A percentile compares a stretch with the other conserved stretches of the same genome.
phyloP scores from a whole-genome alignment of 169 alveolate species.

The Cryptosporidium canis region DNA sequence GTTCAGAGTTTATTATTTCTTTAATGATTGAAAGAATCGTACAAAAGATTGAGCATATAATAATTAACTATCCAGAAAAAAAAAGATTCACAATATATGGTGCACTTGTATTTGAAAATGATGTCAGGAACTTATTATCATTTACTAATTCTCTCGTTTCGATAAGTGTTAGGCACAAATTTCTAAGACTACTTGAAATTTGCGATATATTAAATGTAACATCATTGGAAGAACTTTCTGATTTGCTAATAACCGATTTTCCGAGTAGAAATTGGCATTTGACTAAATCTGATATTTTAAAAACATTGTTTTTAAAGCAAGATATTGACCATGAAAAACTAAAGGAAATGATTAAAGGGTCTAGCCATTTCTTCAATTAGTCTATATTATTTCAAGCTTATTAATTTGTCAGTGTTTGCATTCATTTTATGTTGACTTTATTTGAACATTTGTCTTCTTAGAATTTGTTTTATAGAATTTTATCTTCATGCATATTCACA shows the following conservation, averaged over 20 bases:
- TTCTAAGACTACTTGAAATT: slow-evolving; percentile 52
- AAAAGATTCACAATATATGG: slow-evolving; percentile 60
- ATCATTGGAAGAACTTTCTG: slow-evolving; percentile 51
- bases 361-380: slow-evolving; percentile 36
- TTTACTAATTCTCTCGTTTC: slow-evolving; percentile 64
- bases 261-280: slow-evolving; percentile 68
- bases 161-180: slow-evolving; percentile 59
- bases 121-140: slow-evolving; percentile 40
- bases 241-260: slow-evolving; percentile 52
- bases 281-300: slow-evolving; percentile 27
- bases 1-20: slow-evolving; percentile 46
- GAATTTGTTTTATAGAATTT: background rate
- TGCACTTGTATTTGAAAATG: slow-evolving; percentile 70
- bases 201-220: slow-evolving; percentile 51
- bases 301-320: slow-evolving; percentile 11
- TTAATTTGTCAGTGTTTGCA: background rate
- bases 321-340: slow-evolving; percentile 47
- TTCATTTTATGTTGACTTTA: background rate
- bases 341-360: slow-evolving; percentile 8
- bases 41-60: slow-evolving; percentile 53
- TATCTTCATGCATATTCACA: background rate
- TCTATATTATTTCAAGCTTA: background rate
- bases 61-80: slow-evolving; percentile 57
- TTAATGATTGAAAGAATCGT: slow-evolving; percentile 71
- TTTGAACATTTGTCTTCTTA: background rate